Evolutionary conservation across 1,284 basidiomycete genomes (phyloP).

Genomic region (Somion occarium): DNA sequence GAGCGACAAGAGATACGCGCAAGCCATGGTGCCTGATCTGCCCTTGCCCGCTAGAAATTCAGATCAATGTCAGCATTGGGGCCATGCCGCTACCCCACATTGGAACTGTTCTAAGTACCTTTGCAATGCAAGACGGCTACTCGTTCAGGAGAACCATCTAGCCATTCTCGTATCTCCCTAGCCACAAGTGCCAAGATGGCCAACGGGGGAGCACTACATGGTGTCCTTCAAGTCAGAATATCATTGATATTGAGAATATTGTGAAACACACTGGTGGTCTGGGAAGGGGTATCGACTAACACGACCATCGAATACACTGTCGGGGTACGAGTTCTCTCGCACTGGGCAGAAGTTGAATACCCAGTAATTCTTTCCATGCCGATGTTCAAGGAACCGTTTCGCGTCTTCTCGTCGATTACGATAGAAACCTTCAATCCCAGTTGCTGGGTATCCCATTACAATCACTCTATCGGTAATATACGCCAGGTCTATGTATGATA

Average conservation of each 20-base stretch:
- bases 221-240: neutral
- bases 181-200: slow-evolving; percentile 73
- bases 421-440: slow-evolving; percentile 77
- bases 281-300: slow-evolving; percentile 87
- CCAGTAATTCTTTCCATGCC: slow-evolving; percentile 77
- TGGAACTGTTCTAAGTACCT: slow-evolving; percentile 38
- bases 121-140: slow-evolving; percentile 89
- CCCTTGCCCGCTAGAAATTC: slow-evolving; percentile 65
- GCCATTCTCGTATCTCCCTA: slow-evolving; percentile 77
- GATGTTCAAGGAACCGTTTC: slow-evolving; percentile 69
- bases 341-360: slow-evolving; percentile 86
- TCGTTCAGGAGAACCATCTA: slow-evolving; percentile 61
- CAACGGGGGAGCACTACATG: slow-evolving; percentile 72
- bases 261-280: slow-evolving; percentile 70
- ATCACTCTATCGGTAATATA: slow-evolving; percentile 83
- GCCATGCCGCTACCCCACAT: no score
- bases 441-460: slow-evolving; percentile 88
- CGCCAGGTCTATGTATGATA: slow-evolving; percentile 73
- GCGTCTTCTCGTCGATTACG: slow-evolving; percentile 79
- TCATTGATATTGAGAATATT: neutral
- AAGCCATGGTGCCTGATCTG: slow-evolving; percentile 78
- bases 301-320: slow-evolving; percentile 56
- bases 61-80: neutral
- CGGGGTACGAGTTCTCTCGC: slow-evolving; percentile 67
- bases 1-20: slow-evolving; percentile 71